Conservation (phyloP, 805 yeast species). For the Teunomyces atbi region DNA sequence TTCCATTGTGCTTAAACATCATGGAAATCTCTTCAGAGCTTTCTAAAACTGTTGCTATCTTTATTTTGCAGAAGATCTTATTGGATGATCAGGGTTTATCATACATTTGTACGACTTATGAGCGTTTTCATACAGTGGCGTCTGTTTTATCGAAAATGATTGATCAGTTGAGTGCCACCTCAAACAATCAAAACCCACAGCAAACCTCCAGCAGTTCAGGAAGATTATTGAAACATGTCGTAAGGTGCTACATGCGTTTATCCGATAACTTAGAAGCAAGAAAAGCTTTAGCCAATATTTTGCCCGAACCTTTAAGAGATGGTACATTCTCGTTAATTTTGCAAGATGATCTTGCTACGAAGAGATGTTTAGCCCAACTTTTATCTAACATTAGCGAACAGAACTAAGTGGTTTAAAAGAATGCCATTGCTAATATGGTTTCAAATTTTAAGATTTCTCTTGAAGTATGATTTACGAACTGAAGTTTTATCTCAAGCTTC, state of each 20-base stretch:
- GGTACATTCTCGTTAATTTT: slow-evolving; percentile 78
- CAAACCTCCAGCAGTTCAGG: slow-evolving; percentile 54
- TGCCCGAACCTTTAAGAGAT: slow-evolving; percentile 86
- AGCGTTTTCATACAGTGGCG: slow-evolving; percentile 90
- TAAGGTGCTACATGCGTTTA: slow-evolving; percentile 86
- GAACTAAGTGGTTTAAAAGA: slow-evolving; percentile 5
- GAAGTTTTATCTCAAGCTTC: not conserved
- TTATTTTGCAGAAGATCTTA: slow-evolving; percentile 88
- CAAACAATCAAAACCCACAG: slow-evolving; percentile 48
- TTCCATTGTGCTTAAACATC: slow-evolving; percentile 88
- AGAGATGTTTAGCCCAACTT: slow-evolving; percentile 81
- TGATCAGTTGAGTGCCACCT: slow-evolving; percentile 58
- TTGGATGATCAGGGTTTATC: slow-evolving; percentile 88
- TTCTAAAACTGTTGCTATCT: slow-evolving; percentile 94
- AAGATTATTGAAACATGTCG: slow-evolving; percentile 86
- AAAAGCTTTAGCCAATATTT: slow-evolving; percentile 73
- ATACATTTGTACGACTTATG: slow-evolving; percentile 93
- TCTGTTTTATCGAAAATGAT: slow-evolving; percentile 87
- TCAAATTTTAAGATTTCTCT: not conserved
- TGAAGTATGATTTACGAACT: not conserved
- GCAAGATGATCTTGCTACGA: slow-evolving; percentile 85
- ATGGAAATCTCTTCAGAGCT: slow-evolving; percentile 95
- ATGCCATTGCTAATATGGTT: not conserved
- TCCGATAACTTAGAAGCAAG: slow-evolving; percentile 91
- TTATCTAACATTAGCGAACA: slow-evolving; percentile 55